These are phyloP conservation scores for Vachellia pachyceras DNA, from an alignment of 306 rosid genomes.

Conservation along the genomic window DNA sequence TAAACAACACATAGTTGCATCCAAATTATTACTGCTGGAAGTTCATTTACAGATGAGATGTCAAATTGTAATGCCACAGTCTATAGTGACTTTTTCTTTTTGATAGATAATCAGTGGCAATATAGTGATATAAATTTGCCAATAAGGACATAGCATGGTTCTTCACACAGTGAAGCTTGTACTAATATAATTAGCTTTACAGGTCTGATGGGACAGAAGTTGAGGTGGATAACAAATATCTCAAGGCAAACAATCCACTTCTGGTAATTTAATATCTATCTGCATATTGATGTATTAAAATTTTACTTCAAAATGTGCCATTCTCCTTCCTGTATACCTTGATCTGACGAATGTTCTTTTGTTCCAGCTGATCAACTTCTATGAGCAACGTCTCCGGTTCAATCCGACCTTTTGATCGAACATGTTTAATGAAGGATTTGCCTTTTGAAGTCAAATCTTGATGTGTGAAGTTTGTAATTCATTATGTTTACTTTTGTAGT, in stretches of 20 bases:
- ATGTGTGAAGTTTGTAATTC: background rate
- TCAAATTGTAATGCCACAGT: background rate
- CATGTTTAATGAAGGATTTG: background rate
- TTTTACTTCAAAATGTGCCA: slow-evolving; percentile 30
- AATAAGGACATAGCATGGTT: slow-evolving; percentile 20
- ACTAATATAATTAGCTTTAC: slow-evolving; percentile 16
- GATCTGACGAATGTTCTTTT: slow-evolving; percentile 28
- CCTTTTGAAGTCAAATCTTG: background rate
- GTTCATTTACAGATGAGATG: background rate
- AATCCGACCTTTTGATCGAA: slow-evolving; percentile 43
- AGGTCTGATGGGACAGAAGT: slow-evolving; percentile 92
- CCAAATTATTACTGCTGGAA: background rate
- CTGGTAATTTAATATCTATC: slow-evolving; percentile 62
- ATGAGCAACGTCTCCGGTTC: slow-evolving; percentile 90
- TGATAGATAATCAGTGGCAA: background rate
- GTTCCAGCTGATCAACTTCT: slow-evolving; percentile 83
- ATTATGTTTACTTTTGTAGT: background rate
- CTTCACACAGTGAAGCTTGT: slow-evolving; percentile 3
- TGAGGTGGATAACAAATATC: slow-evolving; percentile 88
- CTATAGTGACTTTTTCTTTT: background rate
- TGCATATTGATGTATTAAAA: background rate
- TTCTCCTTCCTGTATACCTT: slow-evolving; percentile 7
- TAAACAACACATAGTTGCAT: background rate
- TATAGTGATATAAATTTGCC: background rate
- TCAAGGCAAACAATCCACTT: slow-evolving; percentile 74